Conservation (phyloP, 495 filamentous ascomycete species). For the Penicillium bialowiezense region DNA sequence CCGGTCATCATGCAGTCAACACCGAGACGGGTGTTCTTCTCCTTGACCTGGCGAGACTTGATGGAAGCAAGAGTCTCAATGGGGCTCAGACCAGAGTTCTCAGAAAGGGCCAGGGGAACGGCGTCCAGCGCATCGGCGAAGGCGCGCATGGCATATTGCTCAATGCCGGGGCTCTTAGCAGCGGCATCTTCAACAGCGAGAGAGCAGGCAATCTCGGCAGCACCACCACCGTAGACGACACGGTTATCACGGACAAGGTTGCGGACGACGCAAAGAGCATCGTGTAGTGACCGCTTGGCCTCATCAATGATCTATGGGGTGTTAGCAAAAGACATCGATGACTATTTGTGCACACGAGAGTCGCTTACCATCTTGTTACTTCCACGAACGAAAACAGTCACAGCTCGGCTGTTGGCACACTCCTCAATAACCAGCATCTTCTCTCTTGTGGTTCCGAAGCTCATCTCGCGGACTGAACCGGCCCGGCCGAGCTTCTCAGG, state of each 20-base stretch:
- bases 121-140: constrained; percentile 94
- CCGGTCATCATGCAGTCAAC: constrained; percentile 98
- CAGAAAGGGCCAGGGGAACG: constrained; percentile 92
- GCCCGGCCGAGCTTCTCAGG: constrained; percentile 86
- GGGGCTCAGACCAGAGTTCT: constrained; percentile 94
- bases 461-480: constrained; percentile 89
- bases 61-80: constrained; percentile 93
- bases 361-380: constrained; percentile 96
- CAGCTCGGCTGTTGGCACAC: constrained; percentile 94
- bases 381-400: constrained; percentile 92
- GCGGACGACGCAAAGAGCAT: constrained; percentile 95
- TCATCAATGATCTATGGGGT: constrained; percentile 86
- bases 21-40: constrained; percentile 78
- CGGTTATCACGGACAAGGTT: constrained; percentile 96
- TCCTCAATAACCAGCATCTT: constrained; percentile 99
- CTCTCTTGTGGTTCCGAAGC: constrained; percentile 94
- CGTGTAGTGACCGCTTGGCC: constrained; percentile 94
- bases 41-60: constrained; percentile 93
- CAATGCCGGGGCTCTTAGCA: constrained; percentile 89
- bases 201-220: constrained; percentile 96
- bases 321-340: constrained; percentile 20
- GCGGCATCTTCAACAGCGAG: constrained; percentile 94
- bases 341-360: too few species aligned
- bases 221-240: constrained; percentile 97
- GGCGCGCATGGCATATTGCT: constrained; percentile 98